Percentiles rank a stretch among this genome's conserved stretches.
These are phyloP conservation scores for Plasmopara muralis DNA, from an alignment of 352 stramenopile genomes.

Conservation along the genomic window DNA sequence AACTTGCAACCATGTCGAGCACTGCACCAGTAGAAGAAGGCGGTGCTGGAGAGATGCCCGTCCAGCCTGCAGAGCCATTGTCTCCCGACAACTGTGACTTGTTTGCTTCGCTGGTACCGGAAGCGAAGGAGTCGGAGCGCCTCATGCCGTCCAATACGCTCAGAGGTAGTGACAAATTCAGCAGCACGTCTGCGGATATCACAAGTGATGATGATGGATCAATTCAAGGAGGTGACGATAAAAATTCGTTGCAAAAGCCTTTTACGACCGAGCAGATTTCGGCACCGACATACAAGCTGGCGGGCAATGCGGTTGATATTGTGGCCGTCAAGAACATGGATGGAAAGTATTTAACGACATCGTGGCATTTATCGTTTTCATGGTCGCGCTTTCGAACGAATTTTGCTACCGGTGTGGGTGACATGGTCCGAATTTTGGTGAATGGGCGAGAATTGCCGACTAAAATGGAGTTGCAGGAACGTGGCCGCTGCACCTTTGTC, in stretches of 20 bases:
- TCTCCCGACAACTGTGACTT: constrained; percentile 36
- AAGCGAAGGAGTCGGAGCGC: constrained; percentile 23
- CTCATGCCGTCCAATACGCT: constrained; percentile 20
- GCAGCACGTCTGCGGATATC: constrained; percentile 8
- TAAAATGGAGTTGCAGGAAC: constrained; percentile 67
- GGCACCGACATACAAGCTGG: constrained; percentile 52
- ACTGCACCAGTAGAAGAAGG: constrained; percentile 29
- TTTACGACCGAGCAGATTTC: constrained; percentile 5
- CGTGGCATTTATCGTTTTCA: constrained; percentile 69
- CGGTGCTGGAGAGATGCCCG: constrained; percentile 19
- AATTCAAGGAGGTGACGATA: constrained; percentile 10
- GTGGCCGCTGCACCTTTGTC: constrained; percentile 57
- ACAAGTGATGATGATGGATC: constrained; percentile 10
- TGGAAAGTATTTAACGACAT: constrained; percentile 53
- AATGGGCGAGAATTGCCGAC: constrained; percentile 72
- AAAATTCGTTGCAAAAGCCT: constrained; percentile 11
- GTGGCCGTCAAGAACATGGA: constrained; percentile 61
- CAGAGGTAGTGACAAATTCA: constrained; percentile 11
- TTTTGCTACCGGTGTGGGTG: constrained; percentile 49
- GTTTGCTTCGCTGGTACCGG: constrained; percentile 23
- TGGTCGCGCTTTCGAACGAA: constrained; percentile 68
- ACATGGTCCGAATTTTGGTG: constrained; percentile 65
- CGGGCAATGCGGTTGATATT: constrained; percentile 75
- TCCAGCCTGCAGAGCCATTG: constrained; percentile 8
- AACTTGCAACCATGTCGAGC: constrained; percentile 15